Evolutionary conservation across 2,329 filamentous ascomycete genomes (phyloP), one percentile per base, ranked within the genome.

Genomic region (Aureobasidium subglaciale): DNA sequence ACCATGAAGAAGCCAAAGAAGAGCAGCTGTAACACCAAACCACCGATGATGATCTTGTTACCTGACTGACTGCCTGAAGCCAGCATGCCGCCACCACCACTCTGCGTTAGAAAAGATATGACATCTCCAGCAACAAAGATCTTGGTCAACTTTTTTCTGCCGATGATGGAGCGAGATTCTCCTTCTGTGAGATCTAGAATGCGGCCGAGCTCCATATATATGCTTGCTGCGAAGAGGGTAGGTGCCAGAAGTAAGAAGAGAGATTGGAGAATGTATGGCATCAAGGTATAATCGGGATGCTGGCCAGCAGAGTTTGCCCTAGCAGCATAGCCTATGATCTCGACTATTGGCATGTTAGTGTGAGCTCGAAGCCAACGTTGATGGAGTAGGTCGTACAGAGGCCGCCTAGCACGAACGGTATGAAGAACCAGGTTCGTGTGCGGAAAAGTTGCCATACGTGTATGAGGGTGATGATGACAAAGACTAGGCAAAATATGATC

Each of bases 1-100:
- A 74, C 56, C 32, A 79, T 66, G 62, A 85, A 86, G 32, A 83
- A 67, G 20, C 71, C 73, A 59, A 85, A 84, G 55, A 80, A 74
- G 38, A 80, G 35, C 22, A 86, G 72, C 63, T 86, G 83, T 15
- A 84, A 64, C 29, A 78, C 64, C 2, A 86, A 68, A 2, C 83
- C 82, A 1, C 61, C 75, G 7, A 84, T 66, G n/a, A 85, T 75
- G 46, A 84, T 69, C 16, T 75, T 73, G 59, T 79, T 64, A n/a
- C 76, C 79, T 11, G 68, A 65, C 20, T 71, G 63, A 10, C 64
- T 64, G 0, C 67, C 64, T 4, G 63, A 57, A 1, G 67, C 59
- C 60, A 67, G 59, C 43, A 77, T 61, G 1, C 73, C 72, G 15
- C 67, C 72, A 18, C 77, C 77, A 27, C 67, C 68, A 13, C 69